Base-by-base conservation (phyloP, 2,329 filamentous ascomycete species). In the Clonostachys solani region DNA sequence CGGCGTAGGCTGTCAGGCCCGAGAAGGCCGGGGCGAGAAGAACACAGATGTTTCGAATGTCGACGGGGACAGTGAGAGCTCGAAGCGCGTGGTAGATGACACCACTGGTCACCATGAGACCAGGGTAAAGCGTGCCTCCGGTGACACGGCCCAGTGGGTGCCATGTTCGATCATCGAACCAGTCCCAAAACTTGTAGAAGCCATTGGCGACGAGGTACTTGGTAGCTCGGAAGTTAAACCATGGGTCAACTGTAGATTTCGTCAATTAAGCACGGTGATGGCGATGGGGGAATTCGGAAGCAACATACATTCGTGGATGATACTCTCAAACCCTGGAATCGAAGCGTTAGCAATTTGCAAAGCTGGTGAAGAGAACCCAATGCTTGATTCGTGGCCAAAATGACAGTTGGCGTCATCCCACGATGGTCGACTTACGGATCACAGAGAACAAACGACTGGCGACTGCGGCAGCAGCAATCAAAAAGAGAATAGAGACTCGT, bases 131-230 rank as follows among this genome's bases (percentile, higher is more conserved):
- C n/a, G 94, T 99, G 63, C 94, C 94, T 71, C 94, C 94, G 50
- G 94, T 99, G 64, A 99, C 94, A 75, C 94, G 90, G 60, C 94
- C 94, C 52, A 99, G 87, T 59, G 94, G 94, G 72, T 99, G 92
- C 94, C 94, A 99, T 83, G 94, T 99, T 75, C 94, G 86, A 77
- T 99, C 94, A 71, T 99, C 94, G 64, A 99, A 99, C 94, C 94
- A 99, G 69, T 99, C 92, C 94, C 94, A 99, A 68, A 99, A 99
- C 69, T 88, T 91, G 71, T 96, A 95, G 74, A 99, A 97, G 60
- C 94, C 94, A 84, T 99, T 83, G 64, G 92, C 83, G 47, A 99
- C 89, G 47, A 99, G 82, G 64, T 99, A 97, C 72, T 97, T 97
- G 48, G 94, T 97, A 56, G 94, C 94, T 69, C 94, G 82, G 73